phyloP scores from a whole-genome alignment of 225 moss, liverwort and hornwort species.

The Anthoceros angustus region DNA sequence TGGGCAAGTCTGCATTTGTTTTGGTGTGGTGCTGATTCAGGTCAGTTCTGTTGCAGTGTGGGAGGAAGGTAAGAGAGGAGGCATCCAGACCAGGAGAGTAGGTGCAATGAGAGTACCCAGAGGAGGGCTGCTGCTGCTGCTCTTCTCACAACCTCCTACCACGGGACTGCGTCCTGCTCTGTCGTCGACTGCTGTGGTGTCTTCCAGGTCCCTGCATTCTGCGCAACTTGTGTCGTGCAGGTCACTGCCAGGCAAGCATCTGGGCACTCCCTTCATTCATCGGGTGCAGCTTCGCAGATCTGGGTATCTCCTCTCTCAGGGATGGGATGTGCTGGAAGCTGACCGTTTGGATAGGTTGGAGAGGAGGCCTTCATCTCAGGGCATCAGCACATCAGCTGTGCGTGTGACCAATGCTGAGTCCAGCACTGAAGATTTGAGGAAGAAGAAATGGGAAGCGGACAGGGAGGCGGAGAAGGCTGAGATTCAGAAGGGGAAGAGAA shows the following conservation, averaged over 20 bases:
- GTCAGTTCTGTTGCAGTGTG: too few relatives aligned
- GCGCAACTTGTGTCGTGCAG: neutral
- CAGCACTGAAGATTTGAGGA: neutral
- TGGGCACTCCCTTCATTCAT: neutral
- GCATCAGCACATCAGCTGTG: neutral
- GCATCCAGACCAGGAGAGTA: neutral
- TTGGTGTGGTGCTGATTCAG: too few relatives aligned
- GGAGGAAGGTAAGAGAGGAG: too few relatives aligned
- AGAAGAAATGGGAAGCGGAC: neutral
- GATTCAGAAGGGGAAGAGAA: neutral
- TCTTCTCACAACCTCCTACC: neutral
- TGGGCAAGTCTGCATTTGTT: too few relatives aligned
- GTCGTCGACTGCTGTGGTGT: neutral
- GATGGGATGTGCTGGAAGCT: neutral
- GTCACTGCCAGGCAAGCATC: neutral
- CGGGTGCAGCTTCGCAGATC: neutral
- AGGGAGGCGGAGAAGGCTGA: neutral
- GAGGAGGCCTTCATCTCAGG: neutral
- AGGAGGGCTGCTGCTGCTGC: conserved; percentile 6
- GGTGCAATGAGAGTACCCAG: conserved; percentile 3
- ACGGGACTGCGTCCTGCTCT: neutral
- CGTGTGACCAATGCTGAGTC: neutral
- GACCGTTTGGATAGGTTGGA: neutral
- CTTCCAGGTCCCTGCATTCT: conserved; percentile 1
- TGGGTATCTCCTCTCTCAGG: neutral